Evolutionary conservation across 192 early-diverging fungal genomes (phyloP), one percentile per base, ranked within the genome.

Genomic region (Coemansia sp.): DNA sequence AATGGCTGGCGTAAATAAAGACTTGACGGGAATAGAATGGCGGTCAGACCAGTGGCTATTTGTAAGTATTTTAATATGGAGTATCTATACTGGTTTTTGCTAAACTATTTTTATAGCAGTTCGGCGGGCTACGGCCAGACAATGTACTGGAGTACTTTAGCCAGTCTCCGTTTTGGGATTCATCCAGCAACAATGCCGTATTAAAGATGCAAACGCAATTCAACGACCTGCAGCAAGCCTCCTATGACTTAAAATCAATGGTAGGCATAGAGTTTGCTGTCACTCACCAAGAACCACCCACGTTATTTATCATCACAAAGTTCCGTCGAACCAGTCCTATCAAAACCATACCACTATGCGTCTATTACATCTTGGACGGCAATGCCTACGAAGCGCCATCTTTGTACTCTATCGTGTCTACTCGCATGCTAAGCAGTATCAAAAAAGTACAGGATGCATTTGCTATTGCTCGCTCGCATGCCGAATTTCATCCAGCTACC

Each of bases 111-210:
- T 36, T 59, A 23, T 68, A 81, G 77, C 79, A 81, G 13, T 78
- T 83, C 23, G 85, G 86, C 26, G 87, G 87, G 16, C 77, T 91
- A 26, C 86, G 84, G 15, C 81, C 83, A 16, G 83, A 88, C 46
- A 88, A 87, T 57, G 87, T 91, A 0, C 68, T 91, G 0, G 86
- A 89, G 66, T 91, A 91, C 59, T 91, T 91, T 77, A 84, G 84
- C 19, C 72, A 80, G 59, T 91, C 89, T 15, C 87, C 89, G 3
- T 91, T 91, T 70, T 91, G 89, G 87, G 89, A 91, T 57, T 65
- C 83, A 12, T 78, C 84, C 19, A 85, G 87, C 73, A 91, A 89
- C 63, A 91, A 91, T 58, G 84, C 84, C 2, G 78, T 84, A n/a
- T 63, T 91, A 4, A 72, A 80, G 53, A 91, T 91, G 89, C 89